Base-by-base conservation (phyloP, 2,329 filamentous ascomycete species). In the Botrytis porri region DNA sequence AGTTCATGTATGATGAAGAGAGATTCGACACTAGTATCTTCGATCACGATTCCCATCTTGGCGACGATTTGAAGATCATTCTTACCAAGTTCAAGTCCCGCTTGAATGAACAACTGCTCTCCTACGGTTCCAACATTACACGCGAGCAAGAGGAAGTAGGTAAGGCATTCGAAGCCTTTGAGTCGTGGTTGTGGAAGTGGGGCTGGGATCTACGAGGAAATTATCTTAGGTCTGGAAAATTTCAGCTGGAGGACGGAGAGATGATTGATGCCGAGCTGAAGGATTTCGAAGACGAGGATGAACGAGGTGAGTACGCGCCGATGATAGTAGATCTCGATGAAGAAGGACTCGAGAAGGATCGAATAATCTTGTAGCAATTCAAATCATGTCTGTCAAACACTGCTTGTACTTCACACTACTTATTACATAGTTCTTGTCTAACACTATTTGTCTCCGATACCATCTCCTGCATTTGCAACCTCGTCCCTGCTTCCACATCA, bases 171-270 rank as follows among this genome's bases (percentile, higher is more conserved):
- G 78, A 78, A 18, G 82, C 82, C 7, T 81, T 90, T 3, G 86
- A 86, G 76, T 80, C 82, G 10, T 86, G 83, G 81, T 79, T 87
- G 5, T 83, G 82, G 83, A 82, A 81, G 64, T 81, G 82, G 65
- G 87, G 85, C 6, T 90, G 88, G 89, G 87, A 90, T 71, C 79
- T 90, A 20, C 79, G 83, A 25, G 84, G 82, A 12, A 83, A 86
- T 73, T 87, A 86, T 75, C 78, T 87, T 9, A 82, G 85, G 6
- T 82, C 82, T 32, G 86, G 86, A 2, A 84, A 82, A 70, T 79
- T 86, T 39, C 86, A 85, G 81, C 82, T 87, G 66, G 86, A 88
- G 74, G 86, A 88, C 76, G 85, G 86, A 39, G 84, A 88, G 79
- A 78, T 75, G 20, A 65, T 87, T 0, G 83, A 85, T 70, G 79